Percentiles rank a stretch among this genome's conserved stretches.
phyloP scores from a whole-genome alignment of 2,329 filamentous ascomycete species.

The Fusarium sp. region DNA sequence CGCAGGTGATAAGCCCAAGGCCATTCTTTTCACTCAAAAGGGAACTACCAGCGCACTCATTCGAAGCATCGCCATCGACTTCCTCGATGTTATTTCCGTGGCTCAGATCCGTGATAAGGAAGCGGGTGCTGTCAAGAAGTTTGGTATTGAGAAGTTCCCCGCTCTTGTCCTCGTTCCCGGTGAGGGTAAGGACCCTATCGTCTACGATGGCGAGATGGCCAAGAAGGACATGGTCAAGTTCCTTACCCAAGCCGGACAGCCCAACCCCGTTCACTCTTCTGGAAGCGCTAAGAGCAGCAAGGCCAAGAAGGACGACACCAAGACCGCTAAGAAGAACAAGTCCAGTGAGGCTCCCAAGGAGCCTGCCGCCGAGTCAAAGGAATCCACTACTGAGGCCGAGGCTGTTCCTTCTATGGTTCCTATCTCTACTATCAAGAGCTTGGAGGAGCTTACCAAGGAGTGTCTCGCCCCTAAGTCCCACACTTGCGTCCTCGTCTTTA shows the following conservation, averaged over 20 bases:
- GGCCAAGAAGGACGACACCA: constrained; percentile 55
- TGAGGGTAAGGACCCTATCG: constrained; percentile 73
- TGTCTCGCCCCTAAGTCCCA: constrained; percentile 82
- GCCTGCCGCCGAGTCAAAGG: constrained; percentile 43
- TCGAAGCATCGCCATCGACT: constrained; percentile 90
- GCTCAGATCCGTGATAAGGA: constrained; percentile 90
- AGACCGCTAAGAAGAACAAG: constrained; percentile 49
- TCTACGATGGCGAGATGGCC: constrained; percentile 86
- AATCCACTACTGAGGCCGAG: constrained; percentile 38
- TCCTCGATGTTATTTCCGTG: constrained; percentile 80
- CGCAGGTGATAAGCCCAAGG: constrained; percentile 79
- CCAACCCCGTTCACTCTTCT: constrained; percentile 76
- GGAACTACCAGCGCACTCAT: constrained; percentile 86
- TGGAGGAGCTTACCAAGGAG: constrained; percentile 72
- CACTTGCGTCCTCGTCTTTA: constrained; percentile 84
- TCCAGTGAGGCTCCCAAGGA: constrained; percentile 48
- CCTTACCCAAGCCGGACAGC: constrained; percentile 79
- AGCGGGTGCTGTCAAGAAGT: constrained; percentile 75
- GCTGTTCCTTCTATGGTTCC: constrained; percentile 62
- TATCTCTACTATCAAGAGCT: constrained; percentile 73
- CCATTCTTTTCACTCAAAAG: constrained; percentile 93
- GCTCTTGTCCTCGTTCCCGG: constrained; percentile 83
- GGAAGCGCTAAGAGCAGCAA: constrained; percentile 54
- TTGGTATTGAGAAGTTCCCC: constrained; percentile 82
- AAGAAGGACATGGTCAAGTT: constrained; percentile 86